A percentile compares a stretch with the other conserved stretches of the same genome.
Conservation (phyloP, 1,284 basidiomycete species). For the Phlebopus sp. region DNA sequence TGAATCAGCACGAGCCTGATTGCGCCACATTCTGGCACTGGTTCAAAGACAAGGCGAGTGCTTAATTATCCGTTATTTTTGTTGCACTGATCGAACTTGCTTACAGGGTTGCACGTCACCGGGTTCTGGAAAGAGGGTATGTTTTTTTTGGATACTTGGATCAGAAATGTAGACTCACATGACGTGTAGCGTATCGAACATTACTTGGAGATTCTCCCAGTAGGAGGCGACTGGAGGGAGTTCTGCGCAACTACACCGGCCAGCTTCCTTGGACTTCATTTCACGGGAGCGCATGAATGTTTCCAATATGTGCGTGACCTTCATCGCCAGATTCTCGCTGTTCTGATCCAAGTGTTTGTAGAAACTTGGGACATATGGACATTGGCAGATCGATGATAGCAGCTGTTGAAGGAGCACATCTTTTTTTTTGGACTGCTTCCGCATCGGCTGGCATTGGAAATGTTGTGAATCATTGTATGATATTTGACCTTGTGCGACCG, state of each 20-base stretch:
- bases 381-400: constrained; percentile 25
- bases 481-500: too few relatives aligned
- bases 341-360: not conserved
- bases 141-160: not conserved
- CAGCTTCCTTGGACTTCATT: constrained; percentile 14
- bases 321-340: not conserved
- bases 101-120: constrained; percentile 27
- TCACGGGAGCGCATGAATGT: constrained; percentile 21
- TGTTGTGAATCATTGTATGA: too few relatives aligned
- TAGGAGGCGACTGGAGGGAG: constrained; percentile 19
- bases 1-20: constrained; percentile 20
- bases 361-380: constrained; percentile 22
- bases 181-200: constrained; percentile 17
- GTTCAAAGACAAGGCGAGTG: constrained; percentile 22
- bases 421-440: too few relatives aligned
- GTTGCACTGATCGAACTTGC: not conserved
- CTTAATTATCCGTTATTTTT: not conserved
- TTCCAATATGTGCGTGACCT: constrained; percentile 16
- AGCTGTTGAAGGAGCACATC: constrained; percentile 14
- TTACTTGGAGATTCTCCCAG: constrained; percentile 22
- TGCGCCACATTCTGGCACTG: constrained; percentile 23
- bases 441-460: too few relatives aligned
- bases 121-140: constrained; percentile 22
- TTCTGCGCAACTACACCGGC: constrained; percentile 29
- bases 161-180: not conserved